These are phyloP conservation scores for Oxytropis ochrocephala DNA, from an alignment of 306 rosid species.

Conservation along the genomic window DNA sequence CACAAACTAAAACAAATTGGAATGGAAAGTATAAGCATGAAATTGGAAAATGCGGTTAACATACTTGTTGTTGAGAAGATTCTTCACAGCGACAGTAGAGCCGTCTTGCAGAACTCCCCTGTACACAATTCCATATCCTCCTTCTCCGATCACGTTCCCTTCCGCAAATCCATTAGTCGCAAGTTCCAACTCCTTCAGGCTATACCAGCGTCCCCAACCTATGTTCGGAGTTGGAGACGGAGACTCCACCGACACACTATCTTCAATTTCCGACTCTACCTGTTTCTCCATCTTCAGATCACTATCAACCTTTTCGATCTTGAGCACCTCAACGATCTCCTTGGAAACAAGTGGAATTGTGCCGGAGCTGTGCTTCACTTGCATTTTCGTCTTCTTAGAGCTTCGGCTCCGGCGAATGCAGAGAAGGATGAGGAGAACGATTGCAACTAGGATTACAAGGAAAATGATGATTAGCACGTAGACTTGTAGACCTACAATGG, in stretches of 20 bases:
- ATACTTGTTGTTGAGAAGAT: conserved; percentile 92
- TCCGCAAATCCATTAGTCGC: conserved; percentile 61
- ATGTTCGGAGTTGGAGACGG: conserved; percentile 34
- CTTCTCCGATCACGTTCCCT: conserved; percentile 85
- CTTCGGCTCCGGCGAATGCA: conserved; percentile 38
- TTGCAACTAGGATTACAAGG: conserved; percentile 16
- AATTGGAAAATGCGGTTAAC: neutral
- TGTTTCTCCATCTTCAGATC: conserved; percentile 25
- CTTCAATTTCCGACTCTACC: conserved; percentile 9
- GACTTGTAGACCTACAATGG: conserved; percentile 45
- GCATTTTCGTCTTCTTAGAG: conserved; percentile 48
- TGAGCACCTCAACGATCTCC: conserved; percentile 70
- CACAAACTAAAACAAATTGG: neutral
- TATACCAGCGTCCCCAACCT: conserved; percentile 98
- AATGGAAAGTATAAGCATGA: neutral
- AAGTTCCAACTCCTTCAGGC: conserved; percentile 58
- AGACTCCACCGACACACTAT: conserved; percentile 43
- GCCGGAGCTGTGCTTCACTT: conserved; percentile 86
- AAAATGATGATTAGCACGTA: conserved; percentile 48
- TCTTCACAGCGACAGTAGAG: conserved; percentile 85
- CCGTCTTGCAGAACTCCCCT: conserved; percentile 61
- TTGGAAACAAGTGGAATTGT: conserved; percentile 69
- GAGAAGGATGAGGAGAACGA: conserved; percentile 32
- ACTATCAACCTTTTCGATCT: conserved; percentile 17
- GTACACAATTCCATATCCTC: conserved; percentile 89